Percentiles rank a stretch among this genome's conserved stretches.
Evolutionary conservation across 2,329 filamentous ascomycete species (phyloP).

Genomic region (Myriosclerotinia scirpicola): DNA sequence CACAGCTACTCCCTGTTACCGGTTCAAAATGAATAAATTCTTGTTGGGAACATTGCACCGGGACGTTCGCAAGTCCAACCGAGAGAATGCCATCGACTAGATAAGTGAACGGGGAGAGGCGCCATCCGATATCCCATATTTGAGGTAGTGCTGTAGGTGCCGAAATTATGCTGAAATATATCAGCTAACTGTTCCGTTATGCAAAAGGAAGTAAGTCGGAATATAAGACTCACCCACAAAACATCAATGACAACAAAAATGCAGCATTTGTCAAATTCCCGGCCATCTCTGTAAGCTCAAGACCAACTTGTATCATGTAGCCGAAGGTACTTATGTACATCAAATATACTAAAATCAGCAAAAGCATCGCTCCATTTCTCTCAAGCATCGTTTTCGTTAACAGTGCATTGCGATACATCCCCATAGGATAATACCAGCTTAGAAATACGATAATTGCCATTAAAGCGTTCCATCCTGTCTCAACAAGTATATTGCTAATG

Average conservation of each 20-base stretch:
- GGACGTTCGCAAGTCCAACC: constrained; percentile 65
- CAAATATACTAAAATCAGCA: constrained; percentile 73
- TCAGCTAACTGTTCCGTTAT: not conserved
- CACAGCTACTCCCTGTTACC: constrained; percentile 55
- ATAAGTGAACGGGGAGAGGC: constrained; percentile 80
- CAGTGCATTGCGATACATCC: constrained; percentile 69
- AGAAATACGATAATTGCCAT: constrained; percentile 76
- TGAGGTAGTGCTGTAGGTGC: constrained; percentile 60
- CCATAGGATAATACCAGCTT: constrained; percentile 84
- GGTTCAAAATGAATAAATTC: constrained; percentile 51
- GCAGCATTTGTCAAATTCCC: constrained; percentile 74
- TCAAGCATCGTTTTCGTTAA: constrained; percentile 60
- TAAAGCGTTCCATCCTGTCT: constrained; percentile 77
- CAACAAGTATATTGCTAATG: constrained; percentile 74
- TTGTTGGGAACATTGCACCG: constrained; percentile 59
- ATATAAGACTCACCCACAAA: constrained; percentile 49
- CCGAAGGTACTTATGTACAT: constrained; percentile 81
- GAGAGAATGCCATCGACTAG: constrained; percentile 71
- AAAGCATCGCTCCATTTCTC: constrained; percentile 76
- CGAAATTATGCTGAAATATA: constrained; percentile 62
- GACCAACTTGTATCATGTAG: constrained; percentile 71
- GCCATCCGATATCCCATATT: constrained; percentile 87
- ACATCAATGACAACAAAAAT: constrained; percentile 72
- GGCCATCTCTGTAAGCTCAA: constrained; percentile 72
- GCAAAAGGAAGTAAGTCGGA: not conserved